These are phyloP conservation scores for Grigorovia transvaalensis DNA, from an alignment of 805 yeast genomes.

Conservation along the genomic window DNA sequence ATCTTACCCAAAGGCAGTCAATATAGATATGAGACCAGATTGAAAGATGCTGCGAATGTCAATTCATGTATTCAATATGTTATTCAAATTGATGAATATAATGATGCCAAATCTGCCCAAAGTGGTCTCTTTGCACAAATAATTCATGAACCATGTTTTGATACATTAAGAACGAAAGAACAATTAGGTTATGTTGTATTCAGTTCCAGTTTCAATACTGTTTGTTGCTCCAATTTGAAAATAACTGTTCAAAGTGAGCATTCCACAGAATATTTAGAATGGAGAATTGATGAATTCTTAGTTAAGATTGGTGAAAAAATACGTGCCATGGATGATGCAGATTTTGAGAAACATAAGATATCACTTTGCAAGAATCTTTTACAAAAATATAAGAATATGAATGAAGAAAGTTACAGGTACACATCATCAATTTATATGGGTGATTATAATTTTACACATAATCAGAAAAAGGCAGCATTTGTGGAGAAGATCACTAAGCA, in stretches of 20 bases:
- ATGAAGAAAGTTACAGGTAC: conserved; percentile 61
- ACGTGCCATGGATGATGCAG: conserved; percentile 46
- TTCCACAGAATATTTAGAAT: conserved; percentile 60
- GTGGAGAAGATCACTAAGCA: conserved; percentile 43
- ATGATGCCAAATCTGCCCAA: conserved; percentile 34
- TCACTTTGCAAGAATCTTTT: conserved; percentile 57
- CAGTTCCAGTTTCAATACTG: conserved; percentile 55
- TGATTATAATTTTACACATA: conserved; percentile 60
- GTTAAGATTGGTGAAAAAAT: conserved; percentile 37
- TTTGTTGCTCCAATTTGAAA: conserved; percentile 52
- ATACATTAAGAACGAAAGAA: conserved; percentile 83
- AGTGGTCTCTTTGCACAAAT: conserved; percentile 64
- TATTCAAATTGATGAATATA: conserved; percentile 54
- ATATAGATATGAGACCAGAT: conserved; percentile 37
- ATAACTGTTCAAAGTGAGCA: conserved; percentile 78
- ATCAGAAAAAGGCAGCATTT: conserved; percentile 45
- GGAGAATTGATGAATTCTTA: conserved; percentile 64
- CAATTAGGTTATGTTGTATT: conserved; percentile 93
- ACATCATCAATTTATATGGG: conserved; percentile 66
- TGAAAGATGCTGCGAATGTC: conserved; percentile 59
- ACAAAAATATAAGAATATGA: conserved; percentile 65
- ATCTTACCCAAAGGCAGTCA: conserved; percentile 32
- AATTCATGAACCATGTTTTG: conserved; percentile 79
- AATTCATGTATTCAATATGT: conserved; percentile 79
- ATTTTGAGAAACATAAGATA: conserved; percentile 56